A percentile compares a stretch with the other conserved stretches of the same genome.
Evolutionary conservation across 805 yeast genomes (phyloP).

Genomic region (Barnettozyma siamensis): DNA sequence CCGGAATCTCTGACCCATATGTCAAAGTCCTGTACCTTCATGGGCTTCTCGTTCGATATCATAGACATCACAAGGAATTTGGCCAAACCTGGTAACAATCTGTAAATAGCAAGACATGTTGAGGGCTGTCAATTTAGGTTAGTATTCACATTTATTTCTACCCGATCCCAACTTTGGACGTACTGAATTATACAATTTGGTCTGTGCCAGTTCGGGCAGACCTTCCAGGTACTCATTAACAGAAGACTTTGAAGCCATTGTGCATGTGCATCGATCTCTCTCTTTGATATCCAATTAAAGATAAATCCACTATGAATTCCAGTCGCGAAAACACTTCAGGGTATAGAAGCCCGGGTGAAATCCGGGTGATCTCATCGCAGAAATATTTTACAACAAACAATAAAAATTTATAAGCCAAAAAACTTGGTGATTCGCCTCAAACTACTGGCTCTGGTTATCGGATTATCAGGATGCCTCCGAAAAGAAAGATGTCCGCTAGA

Average conservation of each 20-base stretch:
- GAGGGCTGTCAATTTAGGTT: constrained; percentile 53
- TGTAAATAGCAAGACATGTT: constrained; percentile 87
- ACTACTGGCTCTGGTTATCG: background rate
- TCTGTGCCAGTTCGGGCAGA: constrained; percentile 80
- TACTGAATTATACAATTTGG: constrained; percentile 65
- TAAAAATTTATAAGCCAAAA: constrained; percentile 1
- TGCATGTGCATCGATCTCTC: background rate
- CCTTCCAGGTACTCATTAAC: constrained; percentile 88
- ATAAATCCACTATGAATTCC: too few relatives aligned
- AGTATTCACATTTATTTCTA: background rate
- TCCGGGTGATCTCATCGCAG: constrained; percentile 15
- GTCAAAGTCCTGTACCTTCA: constrained; percentile 61
- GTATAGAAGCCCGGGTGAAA: constrained; percentile 1
- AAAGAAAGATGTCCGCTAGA: constrained; percentile 20
- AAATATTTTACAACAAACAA: background rate
- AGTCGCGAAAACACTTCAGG: too few relatives aligned
- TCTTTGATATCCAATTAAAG: too few relatives aligned
- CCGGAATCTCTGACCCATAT: constrained; percentile 67
- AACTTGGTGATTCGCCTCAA: too few relatives aligned
- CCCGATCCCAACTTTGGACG: too few relatives aligned
- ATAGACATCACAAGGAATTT: constrained; percentile 83
- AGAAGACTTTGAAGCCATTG: constrained; percentile 33
- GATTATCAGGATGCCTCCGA: constrained; percentile 15
- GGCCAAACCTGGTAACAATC: constrained; percentile 84
- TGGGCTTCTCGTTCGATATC: constrained; percentile 74